phyloP scores from a whole-genome alignment of 2,329 filamentous ascomycete species.

The Leptographium flavum region DNA sequence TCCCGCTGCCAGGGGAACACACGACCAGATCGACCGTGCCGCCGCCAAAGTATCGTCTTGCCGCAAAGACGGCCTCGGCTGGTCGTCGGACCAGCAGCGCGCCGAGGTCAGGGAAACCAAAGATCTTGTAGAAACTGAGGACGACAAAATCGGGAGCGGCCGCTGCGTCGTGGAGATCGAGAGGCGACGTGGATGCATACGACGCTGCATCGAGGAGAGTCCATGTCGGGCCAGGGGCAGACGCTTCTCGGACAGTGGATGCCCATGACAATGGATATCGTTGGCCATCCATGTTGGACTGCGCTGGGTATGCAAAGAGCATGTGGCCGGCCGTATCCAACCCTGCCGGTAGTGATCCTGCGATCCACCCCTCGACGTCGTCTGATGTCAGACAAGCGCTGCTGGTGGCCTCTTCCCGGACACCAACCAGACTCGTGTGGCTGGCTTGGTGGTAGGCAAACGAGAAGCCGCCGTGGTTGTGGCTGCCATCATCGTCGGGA shows the following conservation, averaged over 20 bases:
- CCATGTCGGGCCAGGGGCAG: constrained; percentile 33
- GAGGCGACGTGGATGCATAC: constrained; percentile 58
- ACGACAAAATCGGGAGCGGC: constrained; percentile 70
- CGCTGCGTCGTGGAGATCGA: constrained; percentile 51
- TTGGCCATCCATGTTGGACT: constrained; percentile 84
- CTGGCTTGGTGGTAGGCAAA: constrained; percentile 74
- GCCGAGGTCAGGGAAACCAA: constrained; percentile 86
- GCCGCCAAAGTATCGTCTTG: constrained; percentile 76
- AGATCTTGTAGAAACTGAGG: constrained; percentile 93
- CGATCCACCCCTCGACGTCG: constrained; percentile 53
- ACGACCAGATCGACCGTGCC: constrained; percentile 88
- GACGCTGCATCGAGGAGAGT: constrained; percentile 77
- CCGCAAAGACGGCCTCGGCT: constrained; percentile 47
- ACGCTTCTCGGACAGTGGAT: constrained; percentile 16
- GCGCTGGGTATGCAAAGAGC: constrained; percentile 70
- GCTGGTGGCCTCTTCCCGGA: constrained; percentile 52
- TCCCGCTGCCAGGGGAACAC: constrained; percentile 18
- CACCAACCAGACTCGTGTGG: constrained; percentile 78
- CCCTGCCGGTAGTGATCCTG: constrained; percentile 26
- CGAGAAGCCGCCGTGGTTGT: constrained; percentile 63
- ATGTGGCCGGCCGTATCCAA: constrained; percentile 35
- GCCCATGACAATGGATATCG: constrained; percentile 59
- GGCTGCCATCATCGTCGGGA: too few species aligned
- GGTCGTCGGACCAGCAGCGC: constrained; percentile 68
- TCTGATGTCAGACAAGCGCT: constrained; percentile 54